Percentiles rank a stretch among this genome's conserved stretches.
phyloP scores from a whole-genome alignment of 805 yeast genomes.

The Suhomyces pyralidae region DNA sequence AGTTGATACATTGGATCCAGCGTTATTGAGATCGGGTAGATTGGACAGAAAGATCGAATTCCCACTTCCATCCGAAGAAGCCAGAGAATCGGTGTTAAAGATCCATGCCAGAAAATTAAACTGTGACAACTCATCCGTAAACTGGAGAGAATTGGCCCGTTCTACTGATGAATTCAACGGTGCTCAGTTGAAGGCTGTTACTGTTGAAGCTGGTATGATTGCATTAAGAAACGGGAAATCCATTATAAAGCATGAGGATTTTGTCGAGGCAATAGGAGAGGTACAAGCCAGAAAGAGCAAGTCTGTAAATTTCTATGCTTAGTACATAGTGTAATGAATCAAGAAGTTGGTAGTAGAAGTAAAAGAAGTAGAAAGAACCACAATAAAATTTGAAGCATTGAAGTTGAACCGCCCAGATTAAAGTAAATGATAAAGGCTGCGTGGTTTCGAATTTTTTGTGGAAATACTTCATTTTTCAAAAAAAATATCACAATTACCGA shows the following conservation, averaged over 20 bases:
- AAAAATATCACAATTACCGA: not conserved
- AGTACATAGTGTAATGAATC: slow-evolving; percentile 13
- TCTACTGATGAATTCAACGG: slow-evolving; percentile 99
- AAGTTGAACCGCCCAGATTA: not conserved
- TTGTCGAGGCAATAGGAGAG: slow-evolving; percentile 96
- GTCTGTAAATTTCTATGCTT: slow-evolving; percentile 94
- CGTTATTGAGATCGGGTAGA: slow-evolving; percentile 96
- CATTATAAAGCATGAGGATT: slow-evolving; percentile 92
- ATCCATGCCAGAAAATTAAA: slow-evolving; percentile 98
- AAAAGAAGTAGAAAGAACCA: not conserved
- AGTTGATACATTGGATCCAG: slow-evolving; percentile 99
- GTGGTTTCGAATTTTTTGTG: no score
- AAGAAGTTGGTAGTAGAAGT: not conserved
- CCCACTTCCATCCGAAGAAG: slow-evolving; percentile 96
- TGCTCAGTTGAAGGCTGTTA: slow-evolving; percentile 97
- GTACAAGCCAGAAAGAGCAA: slow-evolving; percentile 97
- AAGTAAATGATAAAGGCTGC: no score
- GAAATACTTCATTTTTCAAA: no score
- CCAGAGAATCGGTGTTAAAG: slow-evolving; percentile 93
- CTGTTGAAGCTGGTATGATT: slow-evolving; percentile 99
- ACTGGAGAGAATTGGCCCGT: slow-evolving; percentile 98
- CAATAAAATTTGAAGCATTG: not conserved
- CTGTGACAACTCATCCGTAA: slow-evolving; percentile 76
- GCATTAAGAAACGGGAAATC: slow-evolving; percentile 94
- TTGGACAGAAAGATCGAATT: slow-evolving; percentile 97